Conservation (phyloP, 2,329 filamentous ascomycete genomes). For the Paraphoma chrysanthemicola region DNA sequence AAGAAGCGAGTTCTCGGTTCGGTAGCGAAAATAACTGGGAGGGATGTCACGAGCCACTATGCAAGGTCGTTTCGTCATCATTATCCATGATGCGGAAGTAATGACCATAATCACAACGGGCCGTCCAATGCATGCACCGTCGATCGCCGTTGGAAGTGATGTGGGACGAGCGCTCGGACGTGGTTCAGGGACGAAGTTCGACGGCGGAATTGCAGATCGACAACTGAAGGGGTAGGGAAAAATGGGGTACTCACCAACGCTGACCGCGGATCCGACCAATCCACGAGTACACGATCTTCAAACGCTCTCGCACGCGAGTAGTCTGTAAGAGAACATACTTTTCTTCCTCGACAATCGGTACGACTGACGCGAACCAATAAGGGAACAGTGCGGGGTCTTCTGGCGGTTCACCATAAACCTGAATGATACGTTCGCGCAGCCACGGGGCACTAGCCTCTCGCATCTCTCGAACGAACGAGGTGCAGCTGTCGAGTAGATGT, state of each 20-base stretch:
- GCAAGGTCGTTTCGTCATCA: constrained; percentile 13
- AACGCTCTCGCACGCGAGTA: constrained; percentile 76
- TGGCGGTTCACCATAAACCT: constrained; percentile 79
- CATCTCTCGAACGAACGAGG: constrained; percentile 74
- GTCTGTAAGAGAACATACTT: constrained; percentile 79
- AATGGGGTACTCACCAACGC: constrained; percentile 67
- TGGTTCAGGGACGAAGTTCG: not conserved
- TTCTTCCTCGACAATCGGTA: constrained; percentile 78
- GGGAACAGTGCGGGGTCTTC: constrained; percentile 79
- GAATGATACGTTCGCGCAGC: constrained; percentile 74
- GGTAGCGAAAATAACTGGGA: constrained; percentile 2
- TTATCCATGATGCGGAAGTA: constrained; percentile 2
- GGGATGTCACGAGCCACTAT: constrained; percentile 1
- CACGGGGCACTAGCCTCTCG: constrained; percentile 72
- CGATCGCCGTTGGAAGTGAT: constrained; percentile 15
- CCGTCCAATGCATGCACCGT: constrained; percentile 7
- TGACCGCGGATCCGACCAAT: constrained; percentile 73
- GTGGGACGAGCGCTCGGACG: not conserved
- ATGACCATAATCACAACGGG: constrained; percentile 2
- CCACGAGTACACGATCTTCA: constrained; percentile 86
- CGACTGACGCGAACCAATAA: constrained; percentile 87
- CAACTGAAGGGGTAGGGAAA: constrained; percentile 2
- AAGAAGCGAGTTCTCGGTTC: not conserved
- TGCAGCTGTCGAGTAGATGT: constrained; percentile 69
- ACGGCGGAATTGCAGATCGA: constrained; percentile 6